Evolutionary conservation across 345 rosid species (phyloP).

Genomic region (Populus simonii): DNA sequence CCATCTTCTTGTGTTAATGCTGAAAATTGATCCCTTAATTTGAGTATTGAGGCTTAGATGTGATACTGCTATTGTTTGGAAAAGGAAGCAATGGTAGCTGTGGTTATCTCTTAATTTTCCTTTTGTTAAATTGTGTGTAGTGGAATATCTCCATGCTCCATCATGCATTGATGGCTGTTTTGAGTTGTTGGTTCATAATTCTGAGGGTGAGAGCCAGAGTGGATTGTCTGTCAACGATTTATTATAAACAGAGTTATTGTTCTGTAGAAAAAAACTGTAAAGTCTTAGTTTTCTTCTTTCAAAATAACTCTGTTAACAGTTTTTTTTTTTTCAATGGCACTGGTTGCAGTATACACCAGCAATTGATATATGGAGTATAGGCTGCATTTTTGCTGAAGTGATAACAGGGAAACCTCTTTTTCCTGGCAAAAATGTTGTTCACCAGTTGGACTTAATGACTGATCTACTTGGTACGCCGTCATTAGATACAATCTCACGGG

Average conservation of each 20-base stretch:
- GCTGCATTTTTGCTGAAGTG: slow-evolving; percentile 95
- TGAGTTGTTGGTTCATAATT: not conserved
- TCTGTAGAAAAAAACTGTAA: not conserved
- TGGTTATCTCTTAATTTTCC: not conserved
- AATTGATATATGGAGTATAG: slow-evolving; percentile 96
- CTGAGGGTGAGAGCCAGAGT: not conserved
- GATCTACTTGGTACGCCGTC: slow-evolving; percentile 95
- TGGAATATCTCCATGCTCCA: not conserved
- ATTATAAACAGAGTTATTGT: not conserved
- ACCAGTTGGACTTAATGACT: slow-evolving; percentile 92
- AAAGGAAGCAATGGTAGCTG: not conserved
- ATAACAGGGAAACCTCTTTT: slow-evolving; percentile 82
- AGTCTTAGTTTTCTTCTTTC: too few species aligned
- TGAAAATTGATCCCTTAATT: not conserved
- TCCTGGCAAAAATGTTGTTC: slow-evolving; percentile 97
- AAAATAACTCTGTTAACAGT: not conserved
- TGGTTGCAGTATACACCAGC: slow-evolving; percentile 89
- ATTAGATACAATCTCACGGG: slow-evolving; percentile 83
- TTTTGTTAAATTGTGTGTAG: not conserved
- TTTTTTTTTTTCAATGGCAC: not conserved
- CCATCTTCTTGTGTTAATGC: not conserved
- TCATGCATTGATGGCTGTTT: not conserved
- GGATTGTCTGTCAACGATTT: not conserved
- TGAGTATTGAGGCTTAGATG: not conserved
- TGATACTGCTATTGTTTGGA: not conserved